These are phyloP conservation scores for Cerioporus squamosus DNA, from an alignment of 1,284 basidiomycete genomes.

Conservation along the genomic window DNA sequence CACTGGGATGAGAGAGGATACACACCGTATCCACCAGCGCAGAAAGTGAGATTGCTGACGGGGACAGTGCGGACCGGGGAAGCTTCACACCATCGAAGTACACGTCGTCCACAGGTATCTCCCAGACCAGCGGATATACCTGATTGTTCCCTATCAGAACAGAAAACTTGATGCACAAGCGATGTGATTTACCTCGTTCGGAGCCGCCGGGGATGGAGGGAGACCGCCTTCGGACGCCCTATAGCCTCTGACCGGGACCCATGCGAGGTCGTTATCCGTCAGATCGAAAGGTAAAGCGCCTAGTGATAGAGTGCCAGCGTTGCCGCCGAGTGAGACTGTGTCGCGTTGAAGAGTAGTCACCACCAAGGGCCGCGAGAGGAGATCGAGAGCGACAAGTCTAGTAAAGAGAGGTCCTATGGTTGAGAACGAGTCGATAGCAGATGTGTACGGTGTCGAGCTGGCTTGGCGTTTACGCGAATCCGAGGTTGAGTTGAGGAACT, in stretches of 20 bases:
- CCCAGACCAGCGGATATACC: conserved; percentile 49
- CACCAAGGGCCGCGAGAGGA: conserved; percentile 30
- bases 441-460: conserved; percentile 9
- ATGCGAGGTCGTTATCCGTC: conserved; percentile 37
- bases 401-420: conserved; percentile 35
- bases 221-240: conserved; percentile 40
- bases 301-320: conserved; percentile 42
- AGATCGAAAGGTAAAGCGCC: conserved; percentile 43
- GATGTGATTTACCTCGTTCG: conserved; percentile 35
- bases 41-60: conserved; percentile 43
- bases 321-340: conserved; percentile 39
- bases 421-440: conserved; percentile 32
- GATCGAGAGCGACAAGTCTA: conserved; percentile 27
- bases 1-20: not conserved
- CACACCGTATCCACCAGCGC: conserved; percentile 56
- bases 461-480: conserved; percentile 11
- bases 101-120: conserved; percentile 59
- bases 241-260: conserved; percentile 45
- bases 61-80: conserved; percentile 43
- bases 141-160: not conserved
- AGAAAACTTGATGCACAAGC: not conserved
- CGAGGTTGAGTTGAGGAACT: conserved; percentile 15
- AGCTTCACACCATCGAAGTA: conserved; percentile 56
- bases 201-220: conserved; percentile 34
- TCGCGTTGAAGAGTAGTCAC: conserved; percentile 43